Percentiles rank a stretch among this genome's conserved stretches.
phyloP scores from a whole-genome alignment of 306 rosid genomes.

The Rosa rugosa region DNA sequence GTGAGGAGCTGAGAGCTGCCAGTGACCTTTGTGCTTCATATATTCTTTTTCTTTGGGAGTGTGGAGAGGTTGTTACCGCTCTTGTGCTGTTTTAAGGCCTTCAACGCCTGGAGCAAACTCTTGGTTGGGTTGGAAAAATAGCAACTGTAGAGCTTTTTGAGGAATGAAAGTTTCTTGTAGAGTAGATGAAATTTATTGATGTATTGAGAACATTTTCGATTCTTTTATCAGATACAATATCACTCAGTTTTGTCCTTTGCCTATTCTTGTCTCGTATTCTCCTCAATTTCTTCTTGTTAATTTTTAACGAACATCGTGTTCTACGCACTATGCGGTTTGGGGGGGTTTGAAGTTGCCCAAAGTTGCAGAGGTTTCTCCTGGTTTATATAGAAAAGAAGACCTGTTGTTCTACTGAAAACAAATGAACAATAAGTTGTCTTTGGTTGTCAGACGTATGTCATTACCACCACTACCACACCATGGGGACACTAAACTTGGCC shows the following conservation, averaged over 20 bases:
- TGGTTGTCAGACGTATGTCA: no score
- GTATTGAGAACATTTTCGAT: constrained; percentile 10
- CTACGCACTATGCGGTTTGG: not conserved
- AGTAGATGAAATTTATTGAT: constrained; percentile 2
- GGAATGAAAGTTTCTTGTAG: constrained; percentile 13
- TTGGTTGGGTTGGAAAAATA: not conserved
- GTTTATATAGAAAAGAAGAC: not conserved
- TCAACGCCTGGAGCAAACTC: not conserved
- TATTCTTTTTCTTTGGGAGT: not conserved
- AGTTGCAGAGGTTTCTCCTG: no score
- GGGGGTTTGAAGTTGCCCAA: no score
- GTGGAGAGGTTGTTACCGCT: not conserved
- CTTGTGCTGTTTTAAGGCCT: not conserved
- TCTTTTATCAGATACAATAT: constrained; percentile 14
- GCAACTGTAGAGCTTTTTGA: not conserved
- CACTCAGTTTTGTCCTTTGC: not conserved
- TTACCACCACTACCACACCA: not conserved
- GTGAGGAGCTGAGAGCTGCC: constrained; percentile 23
- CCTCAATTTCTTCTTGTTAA: not conserved
- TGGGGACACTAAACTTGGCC: no score
- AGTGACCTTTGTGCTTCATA: constrained; percentile 10
- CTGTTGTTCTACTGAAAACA: no score
- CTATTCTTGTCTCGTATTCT: not conserved
- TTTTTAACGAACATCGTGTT: not conserved
- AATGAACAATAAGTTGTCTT: no score